Conservation (phyloP, 2,329 filamentous ascomycete species). For the Hypomyces rosellus region DNA sequence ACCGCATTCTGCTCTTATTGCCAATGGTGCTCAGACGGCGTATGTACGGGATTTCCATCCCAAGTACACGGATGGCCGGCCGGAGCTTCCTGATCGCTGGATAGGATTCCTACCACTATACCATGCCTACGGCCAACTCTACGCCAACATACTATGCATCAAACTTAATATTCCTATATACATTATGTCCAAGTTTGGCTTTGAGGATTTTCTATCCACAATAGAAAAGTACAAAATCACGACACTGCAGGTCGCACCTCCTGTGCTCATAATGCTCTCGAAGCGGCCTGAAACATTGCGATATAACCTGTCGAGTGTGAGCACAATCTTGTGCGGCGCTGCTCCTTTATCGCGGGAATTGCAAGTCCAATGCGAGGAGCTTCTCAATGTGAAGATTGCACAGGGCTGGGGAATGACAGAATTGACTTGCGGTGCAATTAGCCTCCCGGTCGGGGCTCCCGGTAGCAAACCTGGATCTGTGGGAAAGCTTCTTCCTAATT, state of each 20-base stretch:
- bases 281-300: constrained; percentile 47
- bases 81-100: constrained; percentile 40
- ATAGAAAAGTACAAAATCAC: constrained; percentile 49
- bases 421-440: constrained; percentile 35
- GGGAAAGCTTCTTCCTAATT: constrained; percentile 47
- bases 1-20: constrained; percentile 42
- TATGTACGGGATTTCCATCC: constrained; percentile 29
- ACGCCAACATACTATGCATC: constrained; percentile 42
- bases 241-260: constrained; percentile 48
- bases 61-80: constrained; percentile 19
- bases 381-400: constrained; percentile 33
- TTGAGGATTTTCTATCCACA: constrained; percentile 43
- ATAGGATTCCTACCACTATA: constrained; percentile 61
- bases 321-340: constrained; percentile 43
- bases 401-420: constrained; percentile 61
- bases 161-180: constrained; percentile 43
- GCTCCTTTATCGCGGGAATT: constrained; percentile 42
- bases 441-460: constrained; percentile 32
- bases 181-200: constrained; percentile 51
- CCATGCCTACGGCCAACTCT: constrained; percentile 52
- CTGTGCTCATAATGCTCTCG: constrained; percentile 52
- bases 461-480: constrained; percentile 38
- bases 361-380: constrained; percentile 39
- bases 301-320: constrained; percentile 47
- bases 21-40: constrained; percentile 45